Base-by-base conservation (phyloP, 2,329 filamentous ascomycete genomes). In the Apiospora malaysiana region DNA sequence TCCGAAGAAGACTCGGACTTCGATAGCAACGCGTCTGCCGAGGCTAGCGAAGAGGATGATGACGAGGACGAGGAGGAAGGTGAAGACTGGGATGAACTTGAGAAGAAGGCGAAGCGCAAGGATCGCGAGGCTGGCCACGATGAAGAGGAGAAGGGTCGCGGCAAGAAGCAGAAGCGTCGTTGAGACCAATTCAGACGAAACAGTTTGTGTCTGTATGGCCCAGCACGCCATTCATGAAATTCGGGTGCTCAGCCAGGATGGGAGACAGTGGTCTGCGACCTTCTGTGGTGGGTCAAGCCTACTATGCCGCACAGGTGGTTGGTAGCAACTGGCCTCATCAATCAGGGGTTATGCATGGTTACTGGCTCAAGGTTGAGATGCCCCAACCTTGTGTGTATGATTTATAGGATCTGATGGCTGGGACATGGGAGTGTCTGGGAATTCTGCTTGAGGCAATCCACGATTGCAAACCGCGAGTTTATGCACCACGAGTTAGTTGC, bases 41-140 rank as follows among this genome's bases (percentile, higher is more conserved):
- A 95, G 73, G 95, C 94, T 42, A 92, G 90, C 73, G 94, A 95
- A 16, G 92, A 93, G 25, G 86, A 89, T 23, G 90, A 89, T 59
- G 93, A 95, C 8, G 93, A 93, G 14, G 93, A 91, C 73, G 92
- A 93, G 63, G 93, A 94, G 16, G 93, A 91, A 74, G 92, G 93
- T 67, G 93, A 98, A 80, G 94, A 97, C 78, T 98, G 95, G 95
- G 95, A 98, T 79, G 94, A 97, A 82, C 81, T 98, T 71, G 95
- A 98, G 85, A 91, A 92, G 82, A 97, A 97, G 86, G 95, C 92
- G 3, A 94, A 91, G 84, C 94, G 95, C 83, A 90, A 93, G 78
- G 95, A 95, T 82, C 88, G 92, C 66, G 92, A 90, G 79, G 81
- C 81, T 70, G 84, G 82, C 0, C 84, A 93, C 71, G 93, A 95